phyloP scores from a whole-genome alignment of 2,329 filamentous ascomycete genomes.

The Hymenoscyphus repandus region DNA sequence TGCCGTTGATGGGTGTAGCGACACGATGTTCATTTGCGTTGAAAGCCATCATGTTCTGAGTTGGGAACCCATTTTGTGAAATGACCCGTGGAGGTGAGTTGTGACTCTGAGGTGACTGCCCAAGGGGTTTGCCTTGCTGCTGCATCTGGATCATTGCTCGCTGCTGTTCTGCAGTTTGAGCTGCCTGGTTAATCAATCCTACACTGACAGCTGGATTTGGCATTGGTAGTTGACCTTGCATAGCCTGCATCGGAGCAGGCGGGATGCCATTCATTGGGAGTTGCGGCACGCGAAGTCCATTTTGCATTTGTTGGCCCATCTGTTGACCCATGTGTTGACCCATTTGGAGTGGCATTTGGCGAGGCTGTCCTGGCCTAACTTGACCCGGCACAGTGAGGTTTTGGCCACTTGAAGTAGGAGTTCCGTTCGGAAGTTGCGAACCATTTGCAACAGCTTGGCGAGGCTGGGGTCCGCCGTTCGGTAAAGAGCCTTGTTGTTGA shows the following conservation, averaged over 20 bases:
- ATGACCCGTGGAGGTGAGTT: slow-evolving; percentile 37
- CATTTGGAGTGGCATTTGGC: slow-evolving; percentile 27
- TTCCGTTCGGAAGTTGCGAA: slow-evolving; percentile 17
- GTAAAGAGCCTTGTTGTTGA: slow-evolving; percentile 19
- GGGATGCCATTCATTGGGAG: slow-evolving; percentile 59
- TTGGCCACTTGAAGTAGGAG: slow-evolving; percentile 17
- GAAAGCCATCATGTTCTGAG: slow-evolving; percentile 44
- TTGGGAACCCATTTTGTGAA: slow-evolving; percentile 24
- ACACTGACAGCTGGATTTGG: slow-evolving; percentile 44
- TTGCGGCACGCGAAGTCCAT: slow-evolving; percentile 32
- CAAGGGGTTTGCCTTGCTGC: slow-evolving; percentile 26
- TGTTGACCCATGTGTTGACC: slow-evolving; percentile 23
- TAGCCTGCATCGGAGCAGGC: slow-evolving; percentile 62
- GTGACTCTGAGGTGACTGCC: slow-evolving; percentile 26
- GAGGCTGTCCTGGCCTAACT: slow-evolving; percentile 20
- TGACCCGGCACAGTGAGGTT: slow-evolving; percentile 27
- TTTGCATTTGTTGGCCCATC: slow-evolving; percentile 28
- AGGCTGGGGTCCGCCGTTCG: slow-evolving; percentile 4
- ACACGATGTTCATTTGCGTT: slow-evolving; percentile 45
- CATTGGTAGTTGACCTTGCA: slow-evolving; percentile 53
- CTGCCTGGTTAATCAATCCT: slow-evolving; percentile 56
- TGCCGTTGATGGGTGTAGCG: slow-evolving; percentile 29
- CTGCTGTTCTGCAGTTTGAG: slow-evolving; percentile 62
- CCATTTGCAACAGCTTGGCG: slow-evolving; percentile 16
- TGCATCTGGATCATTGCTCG: slow-evolving; percentile 40